Base-by-base conservation (phyloP, 805 yeast species). In the Ogataea trehaloabstinens region DNA sequence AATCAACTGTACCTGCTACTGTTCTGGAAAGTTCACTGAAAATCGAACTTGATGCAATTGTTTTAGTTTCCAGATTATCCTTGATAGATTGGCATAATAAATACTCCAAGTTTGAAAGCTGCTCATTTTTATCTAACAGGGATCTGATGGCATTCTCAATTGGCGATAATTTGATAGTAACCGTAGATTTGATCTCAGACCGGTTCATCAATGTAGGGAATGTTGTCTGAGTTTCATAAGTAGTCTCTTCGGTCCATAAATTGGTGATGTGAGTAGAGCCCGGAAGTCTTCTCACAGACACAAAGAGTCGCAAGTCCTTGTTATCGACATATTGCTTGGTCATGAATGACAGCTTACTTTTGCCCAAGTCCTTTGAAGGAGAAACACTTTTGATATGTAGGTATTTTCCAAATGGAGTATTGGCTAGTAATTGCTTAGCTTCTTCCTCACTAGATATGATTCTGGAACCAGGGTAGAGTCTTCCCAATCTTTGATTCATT, bases 141-240 rank as follows among this genome's bases (percentile, higher is more conserved):
- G 86, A 70, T 48, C 84, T 71, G 40, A 83, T 68, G 0, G 96
- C 96, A 63, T 85, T 88, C 51, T 85, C 84, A 42, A 87, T 67
- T 11, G 96, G 96, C n/a, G 95, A 84, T 33, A 86, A 63, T 50
- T 74, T 81, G 18, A 72, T 70, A 5, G 70, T 68, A 6, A 58
- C 61, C 7, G 73, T 66, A 3, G 55, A 42, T 44, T 72, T 73
- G 48, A 88, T 76, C 55, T 85, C 93, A 49, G 89, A 77, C 61
- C 95, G 72, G 56, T 87, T 85, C 85, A 87, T 84, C 60, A 88
- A 72, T 0, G 95, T 83, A 19, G 96, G 96, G 80, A 88, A 88
- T 6, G 87, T 73, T 38, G 83, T 73, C 34, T 59, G 67, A 0
- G 95, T 85, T 46, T 80, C 86, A 65, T 79, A 88, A 1, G 85